Conservation (phyloP, 1,284 basidiomycete species). For the Schizopora paradoxa region DNA sequence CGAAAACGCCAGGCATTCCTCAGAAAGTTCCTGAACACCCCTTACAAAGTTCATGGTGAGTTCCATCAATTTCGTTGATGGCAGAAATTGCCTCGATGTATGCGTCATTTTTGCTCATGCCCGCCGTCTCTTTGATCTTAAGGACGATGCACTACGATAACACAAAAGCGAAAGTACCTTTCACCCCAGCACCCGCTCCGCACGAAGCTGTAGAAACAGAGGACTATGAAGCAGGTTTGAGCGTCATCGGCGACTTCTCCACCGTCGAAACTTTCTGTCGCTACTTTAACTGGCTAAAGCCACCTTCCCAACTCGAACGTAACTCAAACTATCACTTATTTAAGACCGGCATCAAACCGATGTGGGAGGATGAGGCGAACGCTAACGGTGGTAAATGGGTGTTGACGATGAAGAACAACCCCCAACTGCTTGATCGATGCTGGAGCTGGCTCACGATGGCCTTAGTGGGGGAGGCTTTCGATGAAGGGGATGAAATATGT, state of each 20-base stretch:
- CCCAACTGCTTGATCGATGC: conserved; percentile 74
- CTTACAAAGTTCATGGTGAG: conserved; percentile 76
- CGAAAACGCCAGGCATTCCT: conserved; percentile 68
- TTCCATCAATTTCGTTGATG: conserved; percentile 16
- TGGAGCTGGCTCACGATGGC: conserved; percentile 92
- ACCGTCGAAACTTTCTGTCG: conserved; percentile 89
- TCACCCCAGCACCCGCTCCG: conserved; percentile 36
- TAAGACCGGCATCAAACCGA: conserved; percentile 86
- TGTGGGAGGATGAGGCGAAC: conserved; percentile 96
- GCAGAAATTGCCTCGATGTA: neutral
- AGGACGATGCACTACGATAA: conserved; percentile 90
- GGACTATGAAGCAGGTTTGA: conserved; percentile 74
- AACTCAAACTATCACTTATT: conserved; percentile 94
- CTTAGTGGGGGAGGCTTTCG: conserved; percentile 85
- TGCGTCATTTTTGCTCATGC: neutral
- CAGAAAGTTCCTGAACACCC: conserved; percentile 79
- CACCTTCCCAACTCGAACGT: conserved; percentile 80
- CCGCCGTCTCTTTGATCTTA: too few relatives aligned
- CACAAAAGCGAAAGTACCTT: conserved; percentile 62
- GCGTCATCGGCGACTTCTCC: conserved; percentile 74
- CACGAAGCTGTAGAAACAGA: conserved; percentile 45
- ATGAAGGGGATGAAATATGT: conserved; percentile 83
- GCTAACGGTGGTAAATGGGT: conserved; percentile 93
- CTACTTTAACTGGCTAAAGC: conserved; percentile 93
- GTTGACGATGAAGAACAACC: conserved; percentile 83